Conservation (phyloP, 2,329 filamentous ascomycete species). For the Pseudogymnoascus sp. region DNA sequence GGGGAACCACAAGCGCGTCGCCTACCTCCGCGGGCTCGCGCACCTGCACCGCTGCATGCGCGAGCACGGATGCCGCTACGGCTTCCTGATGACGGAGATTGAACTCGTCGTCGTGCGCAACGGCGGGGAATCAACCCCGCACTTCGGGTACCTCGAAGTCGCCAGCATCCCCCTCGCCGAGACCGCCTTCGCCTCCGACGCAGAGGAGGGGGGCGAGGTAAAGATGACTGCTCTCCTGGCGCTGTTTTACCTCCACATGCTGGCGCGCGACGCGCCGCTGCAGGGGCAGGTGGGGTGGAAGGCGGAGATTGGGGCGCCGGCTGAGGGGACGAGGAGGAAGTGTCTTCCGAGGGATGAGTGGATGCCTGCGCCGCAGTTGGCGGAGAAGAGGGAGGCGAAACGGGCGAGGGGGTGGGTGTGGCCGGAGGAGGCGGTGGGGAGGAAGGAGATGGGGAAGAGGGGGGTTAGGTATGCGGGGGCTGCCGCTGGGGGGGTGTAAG, state of each 20-base stretch:
- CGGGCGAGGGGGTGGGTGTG: constrained; percentile 64
- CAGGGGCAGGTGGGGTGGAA: constrained; percentile 55
- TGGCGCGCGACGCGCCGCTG: constrained; percentile 52
- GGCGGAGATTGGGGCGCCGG: constrained; percentile 65
- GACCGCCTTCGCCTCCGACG: constrained; percentile 13
- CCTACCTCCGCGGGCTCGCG: constrained; percentile 79
- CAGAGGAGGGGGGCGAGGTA: constrained; percentile 38
- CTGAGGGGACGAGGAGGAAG: constrained; percentile 62
- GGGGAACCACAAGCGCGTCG: constrained; percentile 72
- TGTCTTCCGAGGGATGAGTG: constrained; percentile 60
- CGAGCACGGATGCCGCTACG: constrained; percentile 85
- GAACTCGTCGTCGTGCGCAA: constrained; percentile 86
- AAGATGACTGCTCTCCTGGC: constrained; percentile 67
- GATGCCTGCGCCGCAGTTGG: constrained; percentile 66
- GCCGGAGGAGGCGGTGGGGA: constrained; percentile 63
- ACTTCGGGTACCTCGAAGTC: constrained; percentile 85
- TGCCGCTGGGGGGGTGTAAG: not conserved
- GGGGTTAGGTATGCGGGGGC: constrained; percentile 43
- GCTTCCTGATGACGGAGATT: constrained; percentile 94
- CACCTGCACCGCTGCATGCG: constrained; percentile 89
- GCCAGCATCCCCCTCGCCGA: constrained; percentile 49
- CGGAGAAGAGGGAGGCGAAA: constrained; percentile 71
- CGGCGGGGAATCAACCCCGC: constrained; percentile 60
- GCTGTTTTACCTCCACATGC: constrained; percentile 69
- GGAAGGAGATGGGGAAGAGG: constrained; percentile 62